A percentile compares a stretch with the other conserved stretches of the same genome.
Conservation (phyloP, 768 basidiomycete species). For the Leccinum incarnatum region DNA sequence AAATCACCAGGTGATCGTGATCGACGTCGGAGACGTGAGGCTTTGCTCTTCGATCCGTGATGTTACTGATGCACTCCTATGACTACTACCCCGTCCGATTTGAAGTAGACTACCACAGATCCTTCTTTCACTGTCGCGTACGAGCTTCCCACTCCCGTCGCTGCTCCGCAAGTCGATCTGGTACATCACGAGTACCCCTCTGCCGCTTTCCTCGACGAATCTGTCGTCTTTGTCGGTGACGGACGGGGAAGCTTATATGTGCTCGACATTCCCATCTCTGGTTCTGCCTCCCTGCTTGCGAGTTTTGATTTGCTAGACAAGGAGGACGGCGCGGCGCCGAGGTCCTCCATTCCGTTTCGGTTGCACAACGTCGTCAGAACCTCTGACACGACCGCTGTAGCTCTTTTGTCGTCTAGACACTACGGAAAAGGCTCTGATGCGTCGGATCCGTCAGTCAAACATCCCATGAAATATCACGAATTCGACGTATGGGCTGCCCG, state of each 20-base stretch:
- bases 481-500: slow-evolving; percentile 69
- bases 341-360: slow-evolving; percentile 37
- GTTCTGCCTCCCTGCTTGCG: slow-evolving; percentile 47
- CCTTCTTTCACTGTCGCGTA: slow-evolving; percentile 58
- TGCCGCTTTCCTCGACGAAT: slow-evolving; percentile 50
- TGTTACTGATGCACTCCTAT: slow-evolving; percentile 5
- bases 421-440: slow-evolving; percentile 34
- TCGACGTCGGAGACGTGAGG: slow-evolving; percentile 61
- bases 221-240: slow-evolving; percentile 58
- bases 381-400: slow-evolving; percentile 40
- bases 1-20: slow-evolving; percentile 54
- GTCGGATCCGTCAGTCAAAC: slow-evolving; percentile 14
- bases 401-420: slow-evolving; percentile 59
- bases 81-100: slow-evolving; percentile 5
- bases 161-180: slow-evolving; percentile 36
- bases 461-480: slow-evolving; percentile 34
- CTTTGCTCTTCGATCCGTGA: background rate
- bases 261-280: slow-evolving; percentile 42
- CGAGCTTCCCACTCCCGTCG: slow-evolving; percentile 56
- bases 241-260: slow-evolving; percentile 68
- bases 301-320: slow-evolving; percentile 43
- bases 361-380: slow-evolving; percentile 34
- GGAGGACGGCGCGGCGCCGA: slow-evolving; percentile 18
- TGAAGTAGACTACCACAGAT: slow-evolving; percentile 46
- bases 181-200: slow-evolving; percentile 75